phyloP scores from a whole-genome alignment of 1,284 basidiomycete genomes.

The Butyriboletus appendiculatus region DNA sequence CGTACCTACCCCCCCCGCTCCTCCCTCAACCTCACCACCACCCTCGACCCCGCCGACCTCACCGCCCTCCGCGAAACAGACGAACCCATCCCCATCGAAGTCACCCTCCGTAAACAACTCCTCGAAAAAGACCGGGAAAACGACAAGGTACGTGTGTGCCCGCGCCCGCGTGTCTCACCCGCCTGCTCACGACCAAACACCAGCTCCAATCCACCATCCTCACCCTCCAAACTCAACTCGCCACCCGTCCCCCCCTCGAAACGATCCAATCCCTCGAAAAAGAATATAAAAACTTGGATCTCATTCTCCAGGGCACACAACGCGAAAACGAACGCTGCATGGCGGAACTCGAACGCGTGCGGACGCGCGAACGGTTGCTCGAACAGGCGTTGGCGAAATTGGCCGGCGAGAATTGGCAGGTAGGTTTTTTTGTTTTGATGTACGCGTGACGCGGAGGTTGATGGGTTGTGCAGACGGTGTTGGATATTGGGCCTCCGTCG shows the following conservation, averaged over 20 bases:
- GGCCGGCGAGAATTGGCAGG: conserved; percentile 78
- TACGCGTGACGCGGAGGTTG: not conserved
- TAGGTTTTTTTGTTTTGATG: conserved; percentile 7
- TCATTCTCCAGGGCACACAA: conserved; percentile 72
- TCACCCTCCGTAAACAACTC: conserved; percentile 59
- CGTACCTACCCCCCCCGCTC: conserved; percentile 50
- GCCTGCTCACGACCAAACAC: too few species aligned
- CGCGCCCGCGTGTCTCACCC: not conserved
- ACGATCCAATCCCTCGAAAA: conserved; percentile 60
- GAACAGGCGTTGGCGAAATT: conserved; percentile 68
- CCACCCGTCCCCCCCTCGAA: conserved; percentile 64
- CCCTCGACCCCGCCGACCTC: conserved; percentile 50
- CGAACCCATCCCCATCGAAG: conserved; percentile 52
- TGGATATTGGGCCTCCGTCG: conserved; percentile 49
- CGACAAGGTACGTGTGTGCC: conserved; percentile 50
- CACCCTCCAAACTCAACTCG: conserved; percentile 60
- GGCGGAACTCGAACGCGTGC: conserved; percentile 69
- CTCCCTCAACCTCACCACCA: conserved; percentile 42
- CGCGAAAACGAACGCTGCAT: conserved; percentile 78
- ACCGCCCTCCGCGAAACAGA: conserved; percentile 58
- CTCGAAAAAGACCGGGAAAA: conserved; percentile 72
- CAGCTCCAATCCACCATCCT: conserved; percentile 64
- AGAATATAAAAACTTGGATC: conserved; percentile 70
- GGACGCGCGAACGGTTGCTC: conserved; percentile 65
- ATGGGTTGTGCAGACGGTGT: conserved; percentile 31